Percentiles rank a stretch among this genome's conserved stretches.
phyloP scores from a whole-genome alignment of 2,329 filamentous ascomycete species.

The Pseudocercospora crystallina region DNA sequence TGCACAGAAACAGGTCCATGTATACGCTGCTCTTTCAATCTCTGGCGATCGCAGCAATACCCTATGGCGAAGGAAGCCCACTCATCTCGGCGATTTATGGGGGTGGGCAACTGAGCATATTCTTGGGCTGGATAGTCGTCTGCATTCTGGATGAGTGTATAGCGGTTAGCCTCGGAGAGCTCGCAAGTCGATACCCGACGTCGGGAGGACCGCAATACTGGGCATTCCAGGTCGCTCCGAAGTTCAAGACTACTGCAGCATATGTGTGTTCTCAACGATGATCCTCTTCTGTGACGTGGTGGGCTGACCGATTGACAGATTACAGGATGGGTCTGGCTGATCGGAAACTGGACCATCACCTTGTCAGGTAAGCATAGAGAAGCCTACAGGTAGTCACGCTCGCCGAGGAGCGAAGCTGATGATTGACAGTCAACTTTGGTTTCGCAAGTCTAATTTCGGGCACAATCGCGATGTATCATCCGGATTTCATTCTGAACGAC shows the following conservation, averaged over 20 bases:
- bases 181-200: conserved; percentile 73
- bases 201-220: conserved; percentile 76
- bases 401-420: conserved; percentile 24
- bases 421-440: conserved; percentile 67
- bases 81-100: conserved; percentile 53
- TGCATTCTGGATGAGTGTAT: conserved; percentile 69
- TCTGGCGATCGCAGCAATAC: conserved; percentile 52
- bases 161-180: conserved; percentile 68
- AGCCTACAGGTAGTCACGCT: background rate
- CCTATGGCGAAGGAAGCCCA: conserved; percentile 60
- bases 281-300: background rate
- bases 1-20: conserved; percentile 60
- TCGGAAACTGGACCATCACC: conserved; percentile 78
- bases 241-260: conserved; percentile 50
- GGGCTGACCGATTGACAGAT: conserved; percentile 38
- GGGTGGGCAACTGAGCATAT: conserved; percentile 67
- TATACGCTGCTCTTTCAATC: conserved; percentile 62
- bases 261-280: conserved; percentile 43
- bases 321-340: conserved; percentile 71
- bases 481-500: conserved; percentile 51
- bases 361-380: conserved; percentile 65
- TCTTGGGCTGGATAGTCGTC: conserved; percentile 70
- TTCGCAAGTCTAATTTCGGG: conserved; percentile 51
- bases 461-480: conserved; percentile 55
- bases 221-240: conserved; percentile 65